phyloP scores from a whole-genome alignment of 352 stramenopile species.

The Hyphochytrium catenoides region DNA sequence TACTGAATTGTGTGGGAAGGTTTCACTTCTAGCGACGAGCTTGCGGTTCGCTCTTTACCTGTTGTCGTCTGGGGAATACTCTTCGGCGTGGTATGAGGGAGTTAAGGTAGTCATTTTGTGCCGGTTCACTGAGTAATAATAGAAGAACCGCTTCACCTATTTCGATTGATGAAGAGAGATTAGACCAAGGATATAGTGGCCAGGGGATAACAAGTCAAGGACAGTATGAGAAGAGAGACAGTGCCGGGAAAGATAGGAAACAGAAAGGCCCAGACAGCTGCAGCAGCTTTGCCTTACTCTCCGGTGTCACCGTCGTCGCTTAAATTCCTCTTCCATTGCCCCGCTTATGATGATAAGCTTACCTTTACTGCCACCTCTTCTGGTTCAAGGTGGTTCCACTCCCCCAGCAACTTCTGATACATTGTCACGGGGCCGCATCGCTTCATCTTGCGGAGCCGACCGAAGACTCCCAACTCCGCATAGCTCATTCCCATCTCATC shows the following conservation, averaged over 20 bases:
- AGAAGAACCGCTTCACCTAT: slow-evolving; percentile 94
- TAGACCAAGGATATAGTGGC: too few relatives aligned
- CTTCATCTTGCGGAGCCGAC: slow-evolving; percentile 80
- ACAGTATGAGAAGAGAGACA: too few relatives aligned
- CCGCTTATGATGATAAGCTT: slow-evolving; percentile 1
- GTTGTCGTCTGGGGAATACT: slow-evolving; percentile 97
- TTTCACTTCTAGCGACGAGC: neutral
- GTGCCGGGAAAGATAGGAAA: too few relatives aligned
- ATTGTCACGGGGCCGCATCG: slow-evolving; percentile 84
- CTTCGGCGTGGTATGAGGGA: slow-evolving; percentile 92
- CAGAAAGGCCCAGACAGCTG: too few relatives aligned
- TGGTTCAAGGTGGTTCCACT: slow-evolving; percentile 64
- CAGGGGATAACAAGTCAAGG: neutral
- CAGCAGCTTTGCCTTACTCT: too few relatives aligned
- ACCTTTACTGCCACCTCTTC: slow-evolving; percentile 53
- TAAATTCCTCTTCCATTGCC: too few relatives aligned
- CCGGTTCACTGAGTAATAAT: slow-evolving; percentile 90
- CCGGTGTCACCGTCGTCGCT: too few relatives aligned
- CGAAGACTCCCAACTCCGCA: slow-evolving; percentile 87
- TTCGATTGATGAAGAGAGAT: slow-evolving; percentile 23
- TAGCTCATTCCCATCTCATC: slow-evolving; percentile 99
- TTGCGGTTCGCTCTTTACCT: slow-evolving; percentile 13
- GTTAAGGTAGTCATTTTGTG: slow-evolving; percentile 99
- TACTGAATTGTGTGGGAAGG: neutral
- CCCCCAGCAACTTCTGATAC: slow-evolving; percentile 55